Evolutionary conservation across 371 early-diverging fungal genomes (phyloP).

Genomic region (Circinella umbellata): DNA sequence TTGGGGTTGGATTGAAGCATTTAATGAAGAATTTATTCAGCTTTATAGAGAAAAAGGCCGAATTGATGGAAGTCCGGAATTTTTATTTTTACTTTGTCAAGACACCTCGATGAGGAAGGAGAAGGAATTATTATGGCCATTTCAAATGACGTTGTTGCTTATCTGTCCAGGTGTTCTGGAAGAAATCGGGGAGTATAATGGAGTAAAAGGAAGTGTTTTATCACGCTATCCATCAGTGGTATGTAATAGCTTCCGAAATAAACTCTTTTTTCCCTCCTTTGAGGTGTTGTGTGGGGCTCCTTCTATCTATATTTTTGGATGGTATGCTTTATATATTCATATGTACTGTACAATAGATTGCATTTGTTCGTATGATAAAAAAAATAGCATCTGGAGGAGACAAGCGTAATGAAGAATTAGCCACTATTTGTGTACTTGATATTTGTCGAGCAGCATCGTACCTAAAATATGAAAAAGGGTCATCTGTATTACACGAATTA

Average conservation of each 20-base stretch:
- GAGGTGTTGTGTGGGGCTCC: no score
- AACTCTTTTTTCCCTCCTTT: no score
- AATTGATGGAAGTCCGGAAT: conserved; percentile 73
- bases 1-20: conserved; percentile 87
- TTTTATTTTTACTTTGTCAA: conserved; percentile 74
- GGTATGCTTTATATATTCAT: no score
- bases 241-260: background rate
- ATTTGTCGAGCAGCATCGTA: conserved; percentile 75
- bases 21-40: conserved; percentile 69
- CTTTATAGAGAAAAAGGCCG: conserved; percentile 64
- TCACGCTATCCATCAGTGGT: background rate
- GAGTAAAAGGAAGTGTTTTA: background rate
- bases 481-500: background rate
- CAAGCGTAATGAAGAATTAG: conserved; percentile 62
- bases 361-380: background rate
- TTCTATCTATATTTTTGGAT: no score
- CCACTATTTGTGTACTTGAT: conserved; percentile 77
- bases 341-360: background rate
- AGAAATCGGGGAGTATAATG: background rate
- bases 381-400: conserved; percentile 51
- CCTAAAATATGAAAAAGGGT: background rate
- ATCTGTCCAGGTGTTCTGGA: conserved; percentile 63
- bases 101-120: conserved; percentile 63
- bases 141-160: conserved; percentile 74
- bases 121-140: conserved; percentile 77